Evolutionary conservation across 257 asterid species (phyloP), one percentile per base, ranked within the genome.

Genomic region (Plantago major): DNA sequence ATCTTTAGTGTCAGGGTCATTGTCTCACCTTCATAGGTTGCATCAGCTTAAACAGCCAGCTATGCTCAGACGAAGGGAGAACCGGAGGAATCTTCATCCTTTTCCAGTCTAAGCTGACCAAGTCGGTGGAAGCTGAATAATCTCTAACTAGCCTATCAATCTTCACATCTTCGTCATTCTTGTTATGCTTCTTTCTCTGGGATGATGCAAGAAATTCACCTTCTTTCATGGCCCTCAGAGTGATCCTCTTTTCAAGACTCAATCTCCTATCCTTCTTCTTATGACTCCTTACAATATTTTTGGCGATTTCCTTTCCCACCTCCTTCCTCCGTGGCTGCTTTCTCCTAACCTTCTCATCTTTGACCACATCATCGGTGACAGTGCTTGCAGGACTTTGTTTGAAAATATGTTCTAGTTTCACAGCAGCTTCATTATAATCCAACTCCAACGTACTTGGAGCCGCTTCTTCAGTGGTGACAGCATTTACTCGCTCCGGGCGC

Each of bases 51-150:
- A 87, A 87, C 45, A 90, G 78, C 94, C 94, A 82, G n/a, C 69
- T 55, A 54, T 90, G 94, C 82, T 84, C 95, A 3, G 88, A 73
- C 45, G 92, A 81, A 63, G 92, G 74, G 63, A 89, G 90, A 61
- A 90, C 97, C 0, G 95, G 90, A 7, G 95, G 95, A 17, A 90
- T 90, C 82, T 83, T 90, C 92, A 81, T 84, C 69, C 78, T 87
- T 79, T 83, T 90, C 97, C 97, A 90, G 47, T 84, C 87, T 28
- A 87, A 71, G 81, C 88, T 78, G 55, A 70, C 80, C 54, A 79
- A 64, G 30, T 84, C 88, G 6, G 81, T 68, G 14, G 87, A 74
- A 60, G 75, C 74, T 0, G 95, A 81, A 80, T 82, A 90, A 44
- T 84, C 92, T 64, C 92, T 75, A 47, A 90, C 82, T 46, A 90